Evolutionary conservation across 805 yeast genomes (phyloP), one percentile per base, ranked within the genome.

Genomic region (Helenozyma baotianmanensis): DNA sequence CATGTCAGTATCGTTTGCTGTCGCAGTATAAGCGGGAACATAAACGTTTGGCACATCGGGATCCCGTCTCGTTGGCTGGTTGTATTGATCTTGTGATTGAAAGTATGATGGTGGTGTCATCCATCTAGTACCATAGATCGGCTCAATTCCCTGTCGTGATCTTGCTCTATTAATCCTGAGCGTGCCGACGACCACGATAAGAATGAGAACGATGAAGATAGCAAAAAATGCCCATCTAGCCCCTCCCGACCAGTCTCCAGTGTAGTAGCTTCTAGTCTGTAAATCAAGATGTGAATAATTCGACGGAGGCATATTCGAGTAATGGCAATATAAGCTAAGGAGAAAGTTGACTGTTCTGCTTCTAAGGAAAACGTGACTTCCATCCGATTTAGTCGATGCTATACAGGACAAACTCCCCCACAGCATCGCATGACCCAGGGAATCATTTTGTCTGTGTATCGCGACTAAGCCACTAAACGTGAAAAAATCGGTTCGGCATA

Each of bases 21-120:
- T 58, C 9, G 64, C 83, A 0, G 87, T 74, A 43, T 83, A 83
- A 2, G 80, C 69, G 0, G 94, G 94, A 1, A 82, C 85, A 44
- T 66, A 76, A 7, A 59, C 51, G 27, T 53, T 50, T 10, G 61
- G 64, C 36, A 52, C 41, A 21, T 59, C 68, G 2, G 72, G 70
- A 28, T 71, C 74, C 7, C 65, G 58, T 24, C 53, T 53, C 2
- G 39, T 27, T 1, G 71, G 72, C 28, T 66, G 68, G 33, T 70
- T 62, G 43, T 76, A 72, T 37, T 75, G 78, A 32, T 62, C 64
- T 47, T 82, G 83, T 1, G 87, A 74, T 44, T 79, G 86, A 29
- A 66, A 53, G 50, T 85, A 85, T 9, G 80, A 68, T 0, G 94
- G 94, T 6, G 96, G 96, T 0, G 92, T 82, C 64, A 87, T 76